phyloP scores from a whole-genome alignment of 2,329 filamentous ascomycete species.

The Fusarium subglutinans region DNA sequence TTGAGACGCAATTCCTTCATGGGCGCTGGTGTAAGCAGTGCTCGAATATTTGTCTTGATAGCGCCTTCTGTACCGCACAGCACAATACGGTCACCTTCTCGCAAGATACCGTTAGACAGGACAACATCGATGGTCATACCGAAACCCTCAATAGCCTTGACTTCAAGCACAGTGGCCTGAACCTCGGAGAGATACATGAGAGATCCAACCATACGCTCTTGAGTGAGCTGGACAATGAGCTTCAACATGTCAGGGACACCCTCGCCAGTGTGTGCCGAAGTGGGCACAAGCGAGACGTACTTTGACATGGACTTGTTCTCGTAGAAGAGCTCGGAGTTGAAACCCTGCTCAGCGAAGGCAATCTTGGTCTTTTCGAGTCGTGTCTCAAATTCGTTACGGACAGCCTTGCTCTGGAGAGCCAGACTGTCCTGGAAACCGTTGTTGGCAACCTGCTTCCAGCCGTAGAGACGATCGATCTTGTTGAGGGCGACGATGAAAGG shows the following conservation, averaged over 20 bases:
- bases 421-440: slow-evolving; percentile 97
- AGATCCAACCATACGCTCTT: slow-evolving; percentile 96
- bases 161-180: slow-evolving; percentile 96
- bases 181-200: slow-evolving; percentile 99
- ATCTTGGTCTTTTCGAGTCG: slow-evolving; percentile 91
- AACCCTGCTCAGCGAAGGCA: slow-evolving; percentile 94
- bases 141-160: slow-evolving; percentile 98
- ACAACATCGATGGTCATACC: slow-evolving; percentile 99
- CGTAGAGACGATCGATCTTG: slow-evolving; percentile 99
- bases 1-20: slow-evolving; percentile 95
- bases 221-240: slow-evolving; percentile 88
- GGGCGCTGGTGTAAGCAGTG: slow-evolving; percentile 89
- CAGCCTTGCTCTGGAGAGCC: slow-evolving; percentile 87
- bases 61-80: slow-evolving; percentile 96
- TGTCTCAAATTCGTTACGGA: slow-evolving; percentile 93
- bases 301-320: slow-evolving; percentile 98
- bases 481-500: slow-evolving; percentile 99
- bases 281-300: slow-evolving; percentile 95
- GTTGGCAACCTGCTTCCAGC: slow-evolving; percentile 98
- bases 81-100: slow-evolving; percentile 93
- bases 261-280: slow-evolving; percentile 97
- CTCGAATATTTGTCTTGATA: slow-evolving; percentile 94
- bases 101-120: slow-evolving; percentile 92
- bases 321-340: slow-evolving; percentile 97
- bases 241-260: slow-evolving; percentile 99